Evolutionary conservation across 2,329 filamentous ascomycete genomes (phyloP).

Genomic region (Diaporthe capsici): DNA sequence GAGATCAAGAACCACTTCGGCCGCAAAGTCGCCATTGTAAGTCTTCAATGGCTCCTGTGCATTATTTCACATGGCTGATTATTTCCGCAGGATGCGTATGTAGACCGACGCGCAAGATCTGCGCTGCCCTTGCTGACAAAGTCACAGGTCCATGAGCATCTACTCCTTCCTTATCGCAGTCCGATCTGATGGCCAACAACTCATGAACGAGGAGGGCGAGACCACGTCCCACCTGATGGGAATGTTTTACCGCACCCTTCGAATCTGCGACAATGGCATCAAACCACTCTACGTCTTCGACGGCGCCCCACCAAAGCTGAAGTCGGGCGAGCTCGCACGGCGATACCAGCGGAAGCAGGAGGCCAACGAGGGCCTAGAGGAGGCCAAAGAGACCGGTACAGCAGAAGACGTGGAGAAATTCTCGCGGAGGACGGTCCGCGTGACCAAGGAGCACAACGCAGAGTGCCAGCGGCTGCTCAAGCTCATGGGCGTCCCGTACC

Average conservation of each 20-base stretch:
- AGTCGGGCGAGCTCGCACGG: constrained; percentile 96
- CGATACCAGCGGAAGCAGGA: constrained; percentile 96
- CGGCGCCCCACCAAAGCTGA: constrained; percentile 95
- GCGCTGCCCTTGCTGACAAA: constrained; percentile 37
- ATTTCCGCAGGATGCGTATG: constrained; percentile 68
- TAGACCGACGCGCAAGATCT: neutral
- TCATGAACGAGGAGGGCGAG: constrained; percentile 94
- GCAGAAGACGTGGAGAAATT: constrained; percentile 99
- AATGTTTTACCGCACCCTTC: constrained; percentile 98
- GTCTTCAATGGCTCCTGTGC: constrained; percentile 52
- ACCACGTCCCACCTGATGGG: constrained; percentile 99
- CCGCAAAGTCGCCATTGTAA: constrained; percentile 95
- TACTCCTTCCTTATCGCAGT: constrained; percentile 99
- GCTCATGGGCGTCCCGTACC: constrained; percentile 96
- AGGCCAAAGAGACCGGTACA: constrained; percentile 97
- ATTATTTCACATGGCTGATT: constrained; percentile 34
- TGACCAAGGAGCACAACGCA: constrained; percentile 96
- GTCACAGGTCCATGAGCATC: constrained; percentile 90
- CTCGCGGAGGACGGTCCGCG: constrained; percentile 89
- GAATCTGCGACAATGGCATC: constrained; percentile 98
- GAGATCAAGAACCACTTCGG: constrained; percentile 99
- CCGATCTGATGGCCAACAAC: constrained; percentile 94
- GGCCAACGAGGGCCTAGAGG: constrained; percentile 89
- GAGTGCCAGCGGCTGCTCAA: constrained; percentile 93
- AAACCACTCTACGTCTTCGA: constrained; percentile 99